phyloP scores from a whole-genome alignment of 140 eudicot species.

The Ambrosia hybrid region DNA sequence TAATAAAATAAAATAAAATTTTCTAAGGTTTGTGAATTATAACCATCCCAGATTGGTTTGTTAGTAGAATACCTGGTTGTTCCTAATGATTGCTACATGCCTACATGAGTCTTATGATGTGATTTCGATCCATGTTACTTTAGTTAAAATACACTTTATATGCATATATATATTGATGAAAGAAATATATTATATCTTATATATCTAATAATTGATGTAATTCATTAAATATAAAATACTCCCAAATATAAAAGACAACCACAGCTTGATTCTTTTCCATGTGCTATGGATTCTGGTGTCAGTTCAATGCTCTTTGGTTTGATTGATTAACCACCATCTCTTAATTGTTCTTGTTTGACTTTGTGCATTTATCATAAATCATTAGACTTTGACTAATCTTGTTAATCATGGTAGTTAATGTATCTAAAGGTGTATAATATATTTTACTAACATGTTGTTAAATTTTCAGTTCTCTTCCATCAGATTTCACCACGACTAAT shows the following conservation, averaged over 20 bases:
- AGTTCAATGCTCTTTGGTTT: slow-evolving; percentile 35
- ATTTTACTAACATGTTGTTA: slow-evolving; percentile 33
- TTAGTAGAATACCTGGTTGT: too few relatives aligned
- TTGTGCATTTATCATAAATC: slow-evolving; percentile 11
- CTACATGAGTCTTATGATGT: too few relatives aligned
- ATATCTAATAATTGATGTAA: slow-evolving; percentile 11
- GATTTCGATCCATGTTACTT: neutral
- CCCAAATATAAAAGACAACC: slow-evolving; percentile 43
- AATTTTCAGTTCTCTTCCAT: slow-evolving; percentile 67
- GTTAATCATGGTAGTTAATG: slow-evolving; percentile 13
- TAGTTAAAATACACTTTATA: neutral
- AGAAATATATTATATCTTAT: slow-evolving; percentile 1
- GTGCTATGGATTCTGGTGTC: slow-evolving; percentile 57
- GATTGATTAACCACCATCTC: slow-evolving; percentile 11
- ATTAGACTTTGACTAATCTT: slow-evolving; percentile 27
- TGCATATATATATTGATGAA: neutral
- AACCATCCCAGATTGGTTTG: too few relatives aligned
- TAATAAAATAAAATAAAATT: too few relatives aligned
- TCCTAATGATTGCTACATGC: too few relatives aligned
- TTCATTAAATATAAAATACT: slow-evolving; percentile 24
- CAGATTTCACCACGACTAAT: slow-evolving; percentile 53
- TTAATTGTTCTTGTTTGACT: slow-evolving; percentile 46
- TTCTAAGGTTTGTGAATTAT: too few relatives aligned
- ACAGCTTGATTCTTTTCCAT: slow-evolving; percentile 61
- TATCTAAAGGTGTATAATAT: too few relatives aligned